Evolutionary conservation across 805 yeast genomes (phyloP), one percentile per base, ranked within the genome.

Genomic region (Metschnikowia orientalis): DNA sequence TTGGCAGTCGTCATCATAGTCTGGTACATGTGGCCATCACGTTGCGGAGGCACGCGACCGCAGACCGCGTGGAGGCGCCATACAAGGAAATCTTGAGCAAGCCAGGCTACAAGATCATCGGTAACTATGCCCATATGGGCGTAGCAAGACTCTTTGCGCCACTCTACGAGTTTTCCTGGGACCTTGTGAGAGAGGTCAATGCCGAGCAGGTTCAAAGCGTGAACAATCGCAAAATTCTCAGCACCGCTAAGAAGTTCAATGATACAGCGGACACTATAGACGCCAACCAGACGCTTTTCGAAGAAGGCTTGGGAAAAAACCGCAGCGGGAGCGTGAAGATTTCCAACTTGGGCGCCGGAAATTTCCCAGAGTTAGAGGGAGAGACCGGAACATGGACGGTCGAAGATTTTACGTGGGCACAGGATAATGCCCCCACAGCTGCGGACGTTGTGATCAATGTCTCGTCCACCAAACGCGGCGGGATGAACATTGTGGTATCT

Each of bases 281-380:
- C 5, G 45, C 50, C 18, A 53, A 56, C 26, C n/a, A 9, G 1
- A 40, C 32, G 2, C 50, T 55, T 21, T 64, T 64, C 33, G 43
- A 45, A 3, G 18, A 30, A 1, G 38, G 26, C 2, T 31, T 62
- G 20, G 58, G 53, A 2, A 42, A 48, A 7, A 47, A 51, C 5
- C 56, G 56, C 35, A 51, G 47, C 1, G 71, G 64, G 30, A 38
- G 62, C 0, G 32, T 51, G 13, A 64, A 64, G 35, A 31, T 60
- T 27, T 63, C 69, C 12, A 64, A 64, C 35, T 47, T 64, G 37
- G 71, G 71, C 1, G 38, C 51, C 6, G 45, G 53, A 6, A 50
- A 48, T 4, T 28, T 48, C n/a, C 57, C 62, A 2, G 38, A 32
- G 1, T 42, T 42, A 26, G 37, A 38, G 4, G 26, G 28, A 14